phyloP scores from a whole-genome alignment of 805 yeast species.

The Lipomyces japonicus region DNA sequence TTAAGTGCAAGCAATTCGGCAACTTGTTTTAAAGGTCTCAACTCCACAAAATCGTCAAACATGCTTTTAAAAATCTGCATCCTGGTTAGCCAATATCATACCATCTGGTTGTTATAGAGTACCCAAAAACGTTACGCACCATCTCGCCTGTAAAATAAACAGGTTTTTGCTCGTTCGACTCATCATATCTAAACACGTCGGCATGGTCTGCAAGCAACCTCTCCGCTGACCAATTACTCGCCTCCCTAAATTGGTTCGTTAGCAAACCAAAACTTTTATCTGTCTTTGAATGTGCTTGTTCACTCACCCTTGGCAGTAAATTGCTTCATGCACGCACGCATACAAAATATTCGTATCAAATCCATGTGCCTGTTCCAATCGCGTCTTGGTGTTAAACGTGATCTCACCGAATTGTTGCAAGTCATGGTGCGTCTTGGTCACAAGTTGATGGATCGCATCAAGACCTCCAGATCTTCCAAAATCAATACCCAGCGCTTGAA shows the following conservation, averaged over 20 bases:
- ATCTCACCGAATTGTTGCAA: conserved; percentile 40
- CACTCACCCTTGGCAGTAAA: conserved; percentile 46
- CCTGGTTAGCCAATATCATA: not conserved
- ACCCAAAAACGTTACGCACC: conserved; percentile 29
- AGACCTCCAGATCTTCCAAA: conserved; percentile 55
- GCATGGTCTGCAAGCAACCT: conserved; percentile 33
- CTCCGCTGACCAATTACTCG: conserved; percentile 51
- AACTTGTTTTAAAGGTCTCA: conserved; percentile 42
- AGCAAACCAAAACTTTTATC: not conserved
- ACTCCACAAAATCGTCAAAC: conserved; percentile 48
- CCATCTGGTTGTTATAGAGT: not conserved
- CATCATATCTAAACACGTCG: conserved; percentile 23
- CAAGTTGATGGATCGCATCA: conserved; percentile 45
- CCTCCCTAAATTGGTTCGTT: conserved; percentile 30
- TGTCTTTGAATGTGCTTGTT: not conserved
- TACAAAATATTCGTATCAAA: conserved; percentile 56
- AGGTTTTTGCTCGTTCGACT: conserved; percentile 20
- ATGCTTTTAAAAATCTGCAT: conserved; percentile 46
- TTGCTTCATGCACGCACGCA: conserved; percentile 57
- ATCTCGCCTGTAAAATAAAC: conserved; percentile 54
- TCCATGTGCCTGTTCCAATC: conserved; percentile 38
- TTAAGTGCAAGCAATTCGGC: conserved; percentile 37
- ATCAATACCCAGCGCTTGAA: conserved; percentile 50
- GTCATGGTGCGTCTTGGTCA: conserved; percentile 44
- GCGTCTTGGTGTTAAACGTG: conserved; percentile 40